phyloP scores from a whole-genome alignment of 345 rosid species.

The Crucihimalaya himalaica region DNA sequence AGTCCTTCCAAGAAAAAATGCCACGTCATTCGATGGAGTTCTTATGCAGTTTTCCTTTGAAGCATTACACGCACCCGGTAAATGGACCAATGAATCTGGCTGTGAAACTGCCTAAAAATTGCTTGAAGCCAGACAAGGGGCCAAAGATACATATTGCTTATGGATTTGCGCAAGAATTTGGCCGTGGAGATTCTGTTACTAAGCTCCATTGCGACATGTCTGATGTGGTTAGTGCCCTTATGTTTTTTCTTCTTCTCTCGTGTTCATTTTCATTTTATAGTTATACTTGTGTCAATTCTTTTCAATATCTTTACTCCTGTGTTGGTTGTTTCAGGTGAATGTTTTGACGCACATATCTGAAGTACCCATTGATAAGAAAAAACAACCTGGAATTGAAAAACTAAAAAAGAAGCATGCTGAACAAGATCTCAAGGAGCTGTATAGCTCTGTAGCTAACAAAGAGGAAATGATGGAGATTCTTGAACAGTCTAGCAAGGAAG shows the following conservation, averaged over 20 bases:
- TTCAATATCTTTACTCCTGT: not conserved
- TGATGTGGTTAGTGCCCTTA: constrained; percentile 61
- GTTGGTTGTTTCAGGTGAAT: constrained; percentile 52
- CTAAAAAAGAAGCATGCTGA: constrained; percentile 48
- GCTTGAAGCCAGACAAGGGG: constrained; percentile 79
- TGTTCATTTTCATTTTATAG: not conserved
- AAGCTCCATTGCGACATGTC: constrained; percentile 90
- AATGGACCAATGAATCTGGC: constrained; percentile 66
- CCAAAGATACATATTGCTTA: constrained; percentile 82
- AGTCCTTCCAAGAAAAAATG: constrained; percentile 52
- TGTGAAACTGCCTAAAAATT: constrained; percentile 49
- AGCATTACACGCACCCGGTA: constrained; percentile 67
- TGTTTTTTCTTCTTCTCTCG: not conserved
- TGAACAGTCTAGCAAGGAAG: not conserved
- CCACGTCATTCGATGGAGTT: constrained; percentile 77
- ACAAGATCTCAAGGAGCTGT: constrained; percentile 65
- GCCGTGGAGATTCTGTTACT: constrained; percentile 89
- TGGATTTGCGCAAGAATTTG: constrained; percentile 67
- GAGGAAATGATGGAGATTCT: constrained; percentile 21
- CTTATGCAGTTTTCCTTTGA: constrained; percentile 63
- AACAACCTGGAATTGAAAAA: constrained; percentile 24
- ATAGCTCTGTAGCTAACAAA: constrained; percentile 28
- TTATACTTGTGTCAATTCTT: too few species aligned
- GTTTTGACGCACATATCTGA: constrained; percentile 64
- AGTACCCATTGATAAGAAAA: constrained; percentile 21